Conservation (phyloP, 2,329 filamentous ascomycete genomes). For the Hypoxylon sp. region DNA sequence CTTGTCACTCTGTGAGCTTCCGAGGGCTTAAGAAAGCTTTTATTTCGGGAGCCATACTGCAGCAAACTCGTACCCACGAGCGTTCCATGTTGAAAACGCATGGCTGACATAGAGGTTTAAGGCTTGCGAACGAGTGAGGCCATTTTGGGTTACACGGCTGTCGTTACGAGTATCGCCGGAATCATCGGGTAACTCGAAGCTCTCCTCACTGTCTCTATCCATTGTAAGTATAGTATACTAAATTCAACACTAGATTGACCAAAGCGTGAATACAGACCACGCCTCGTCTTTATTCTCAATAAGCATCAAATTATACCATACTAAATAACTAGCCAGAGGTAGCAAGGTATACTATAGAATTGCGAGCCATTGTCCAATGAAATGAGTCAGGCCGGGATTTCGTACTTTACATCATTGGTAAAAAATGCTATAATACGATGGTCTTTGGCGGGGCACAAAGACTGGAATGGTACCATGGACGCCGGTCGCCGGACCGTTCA, state of each 20-base stretch:
- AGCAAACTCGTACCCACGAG: slow-evolving; percentile 68
- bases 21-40: neutral
- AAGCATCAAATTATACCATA: slow-evolving; percentile 4
- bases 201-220: slow-evolving; percentile 32
- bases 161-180: neutral
- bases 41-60: slow-evolving; percentile 56
- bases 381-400: slow-evolving; percentile 36
- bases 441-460: slow-evolving; percentile 14
- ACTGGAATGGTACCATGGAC: slow-evolving; percentile 2
- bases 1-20: slow-evolving; percentile 37
- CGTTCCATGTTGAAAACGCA: slow-evolving; percentile 69
- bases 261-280: neutral
- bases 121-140: slow-evolving; percentile 54
- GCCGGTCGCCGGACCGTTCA: slow-evolving; percentile 33
- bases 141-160: slow-evolving; percentile 1
- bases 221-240: slow-evolving; percentile 9
- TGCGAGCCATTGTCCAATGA: slow-evolving; percentile 22
- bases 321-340: neutral
- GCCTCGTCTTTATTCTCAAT: neutral
- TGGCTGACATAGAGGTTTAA: slow-evolving; percentile 64
- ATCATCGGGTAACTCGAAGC: slow-evolving; percentile 21
- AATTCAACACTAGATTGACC: neutral
- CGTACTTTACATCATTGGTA: slow-evolving; percentile 28
- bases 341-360: neutral
- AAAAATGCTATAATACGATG: slow-evolving; percentile 18